These are phyloP conservation scores for Quercus suber DNA, from an alignment of 306 rosid genomes.

Conservation along the genomic window DNA sequence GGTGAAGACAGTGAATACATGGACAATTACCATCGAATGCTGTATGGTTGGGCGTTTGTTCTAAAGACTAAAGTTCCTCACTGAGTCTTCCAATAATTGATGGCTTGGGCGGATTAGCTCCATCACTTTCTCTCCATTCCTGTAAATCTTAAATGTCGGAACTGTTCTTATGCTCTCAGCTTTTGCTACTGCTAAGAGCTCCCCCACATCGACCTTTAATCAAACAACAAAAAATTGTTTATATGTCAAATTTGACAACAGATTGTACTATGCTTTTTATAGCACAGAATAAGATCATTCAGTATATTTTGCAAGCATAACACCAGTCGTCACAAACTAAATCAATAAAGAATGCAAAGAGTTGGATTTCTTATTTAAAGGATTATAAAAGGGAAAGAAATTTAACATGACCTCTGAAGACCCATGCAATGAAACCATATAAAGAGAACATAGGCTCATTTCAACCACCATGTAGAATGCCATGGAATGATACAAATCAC, in stretches of 20 bases:
- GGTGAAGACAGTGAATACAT: conserved; percentile 29
- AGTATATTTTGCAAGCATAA: too few relatives aligned
- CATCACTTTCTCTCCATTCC: conserved; percentile 75
- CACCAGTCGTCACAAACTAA: too few relatives aligned
- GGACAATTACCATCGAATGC: conserved; percentile 23
- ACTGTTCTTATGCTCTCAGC: conserved; percentile 75
- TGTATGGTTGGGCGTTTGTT: background rate
- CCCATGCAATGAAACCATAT: conserved; percentile 3
- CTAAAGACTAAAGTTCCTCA: conserved; percentile 87
- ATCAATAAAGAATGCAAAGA: too few relatives aligned
- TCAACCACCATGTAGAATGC: too few relatives aligned
- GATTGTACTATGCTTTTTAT: too few relatives aligned
- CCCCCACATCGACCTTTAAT: conserved; percentile 72
- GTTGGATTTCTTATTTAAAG: too few relatives aligned
- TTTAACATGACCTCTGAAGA: too few relatives aligned
- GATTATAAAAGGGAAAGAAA: too few relatives aligned
- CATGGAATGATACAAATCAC: too few relatives aligned
- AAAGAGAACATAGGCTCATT: background rate
- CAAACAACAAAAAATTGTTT: conserved; percentile 12
- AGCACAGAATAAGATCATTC: too few relatives aligned
- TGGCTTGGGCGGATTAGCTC: conserved; percentile 85
- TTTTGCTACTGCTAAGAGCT: conserved; percentile 53
- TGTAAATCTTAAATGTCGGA: conserved; percentile 97
- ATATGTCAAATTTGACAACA: too few relatives aligned
- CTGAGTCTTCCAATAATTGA: conserved; percentile 83